These are phyloP conservation scores for Boletus sensibilis DNA, from an alignment of 768 basidiomycete genomes.

Conservation along the genomic window DNA sequence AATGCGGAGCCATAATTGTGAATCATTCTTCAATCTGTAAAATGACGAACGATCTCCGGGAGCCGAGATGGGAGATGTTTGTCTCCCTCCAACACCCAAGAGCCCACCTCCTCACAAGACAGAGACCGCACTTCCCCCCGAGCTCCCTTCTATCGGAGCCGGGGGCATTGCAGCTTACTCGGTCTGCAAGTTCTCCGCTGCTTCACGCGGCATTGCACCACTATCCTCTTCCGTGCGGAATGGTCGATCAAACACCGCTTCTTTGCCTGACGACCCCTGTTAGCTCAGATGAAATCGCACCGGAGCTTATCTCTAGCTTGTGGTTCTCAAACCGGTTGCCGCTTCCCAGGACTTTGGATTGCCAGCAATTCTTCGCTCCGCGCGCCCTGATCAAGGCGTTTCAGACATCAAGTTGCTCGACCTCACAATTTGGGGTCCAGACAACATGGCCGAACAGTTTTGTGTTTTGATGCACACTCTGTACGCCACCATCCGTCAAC, in stretches of 20 bases:
- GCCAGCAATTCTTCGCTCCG: slow-evolving; percentile 25
- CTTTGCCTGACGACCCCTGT: slow-evolving; percentile 38
- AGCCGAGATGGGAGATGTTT: background rate
- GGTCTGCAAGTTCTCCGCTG: background rate
- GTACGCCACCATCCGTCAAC: slow-evolving; percentile 66
- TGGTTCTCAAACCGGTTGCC: background rate
- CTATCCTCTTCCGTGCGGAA: slow-evolving; percentile 38
- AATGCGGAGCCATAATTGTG: slow-evolving; percentile 1
- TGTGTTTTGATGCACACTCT: slow-evolving; percentile 69
- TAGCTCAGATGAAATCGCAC: slow-evolving; percentile 24
- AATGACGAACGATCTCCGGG: slow-evolving; percentile 7
- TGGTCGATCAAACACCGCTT: slow-evolving; percentile 39
- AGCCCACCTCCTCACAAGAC: slow-evolving; percentile 19
- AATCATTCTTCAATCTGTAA: slow-evolving; percentile 6
- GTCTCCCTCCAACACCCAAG: slow-evolving; percentile 34
- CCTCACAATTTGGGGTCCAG: slow-evolving; percentile 55
- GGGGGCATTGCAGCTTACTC: background rate
- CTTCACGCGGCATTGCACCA: slow-evolving; percentile 9
- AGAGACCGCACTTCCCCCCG: background rate
- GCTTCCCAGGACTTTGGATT: background rate
- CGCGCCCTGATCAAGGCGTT: background rate
- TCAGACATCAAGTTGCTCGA: background rate
- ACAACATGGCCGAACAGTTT: slow-evolving; percentile 77
- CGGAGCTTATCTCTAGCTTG: slow-evolving; percentile 31
- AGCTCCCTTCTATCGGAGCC: background rate